Percentiles rank a stretch among this genome's conserved stretches.
Conservation (phyloP, 495 filamentous ascomycete species). For the Lasiosphaeria miniovina region DNA sequence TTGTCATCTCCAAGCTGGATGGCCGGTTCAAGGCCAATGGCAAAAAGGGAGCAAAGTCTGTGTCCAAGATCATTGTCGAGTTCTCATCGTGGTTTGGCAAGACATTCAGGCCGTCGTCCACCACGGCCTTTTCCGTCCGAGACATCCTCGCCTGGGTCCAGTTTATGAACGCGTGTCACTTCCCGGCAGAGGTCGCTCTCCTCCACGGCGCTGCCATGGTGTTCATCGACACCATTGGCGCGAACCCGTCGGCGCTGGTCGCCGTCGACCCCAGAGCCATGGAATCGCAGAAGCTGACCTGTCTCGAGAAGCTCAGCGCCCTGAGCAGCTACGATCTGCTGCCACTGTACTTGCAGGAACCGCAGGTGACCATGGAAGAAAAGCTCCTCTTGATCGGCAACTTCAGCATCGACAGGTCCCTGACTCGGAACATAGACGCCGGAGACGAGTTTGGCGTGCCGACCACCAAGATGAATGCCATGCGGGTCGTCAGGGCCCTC, state of each 20-base stretch:
- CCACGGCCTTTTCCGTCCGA: conserved; percentile 77
- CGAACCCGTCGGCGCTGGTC: conserved; percentile 84
- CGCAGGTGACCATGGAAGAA: conserved; percentile 44
- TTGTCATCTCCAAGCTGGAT: conserved; percentile 71
- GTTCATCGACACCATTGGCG: conserved; percentile 90
- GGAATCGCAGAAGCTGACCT: conserved; percentile 60
- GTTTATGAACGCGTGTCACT: conserved; percentile 70
- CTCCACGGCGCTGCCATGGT: conserved; percentile 93
- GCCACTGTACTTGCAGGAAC: conserved; percentile 57
- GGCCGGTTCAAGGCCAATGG: conserved; percentile 28
- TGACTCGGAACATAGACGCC: conserved; percentile 47
- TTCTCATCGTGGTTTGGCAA: conserved; percentile 92
- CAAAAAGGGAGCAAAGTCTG: conserved; percentile 26
- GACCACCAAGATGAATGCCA: conserved; percentile 83
- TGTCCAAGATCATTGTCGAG: conserved; percentile 66
- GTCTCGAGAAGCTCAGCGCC: conserved; percentile 67
- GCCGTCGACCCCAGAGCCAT: conserved; percentile 60
- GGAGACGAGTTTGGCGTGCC: conserved; percentile 80
- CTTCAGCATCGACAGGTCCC: conserved; percentile 61
- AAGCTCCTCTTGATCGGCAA: conserved; percentile 61
- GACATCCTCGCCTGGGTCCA: conserved; percentile 92
- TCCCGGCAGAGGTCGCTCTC: conserved; percentile 39
- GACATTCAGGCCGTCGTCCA: conserved; percentile 67
- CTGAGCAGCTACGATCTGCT: conserved; percentile 63
- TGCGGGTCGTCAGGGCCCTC: conserved; percentile 86